A percentile compares a stretch with the other conserved stretches of the same genome.
Evolutionary conservation across 495 filamentous ascomycete genomes (phyloP).

Genomic region (Diplogelasinospora grovesii): DNA sequence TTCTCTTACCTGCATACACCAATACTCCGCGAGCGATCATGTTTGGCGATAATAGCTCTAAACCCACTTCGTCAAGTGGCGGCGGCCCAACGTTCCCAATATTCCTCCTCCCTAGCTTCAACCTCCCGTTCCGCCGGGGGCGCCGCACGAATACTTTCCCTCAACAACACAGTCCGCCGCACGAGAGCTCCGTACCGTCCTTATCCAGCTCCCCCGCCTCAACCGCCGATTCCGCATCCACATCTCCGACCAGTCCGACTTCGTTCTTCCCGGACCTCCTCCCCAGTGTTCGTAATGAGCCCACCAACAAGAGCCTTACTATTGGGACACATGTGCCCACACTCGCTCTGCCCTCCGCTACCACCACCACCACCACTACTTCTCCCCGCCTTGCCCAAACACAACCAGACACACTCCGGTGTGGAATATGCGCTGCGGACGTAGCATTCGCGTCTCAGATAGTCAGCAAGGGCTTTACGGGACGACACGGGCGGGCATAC

Average conservation of each 20-base stretch:
- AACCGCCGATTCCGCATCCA: too few relatives aligned
- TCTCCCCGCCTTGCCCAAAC: slow-evolving; percentile 23
- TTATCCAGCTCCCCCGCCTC: slow-evolving; percentile 30
- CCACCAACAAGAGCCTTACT: not conserved
- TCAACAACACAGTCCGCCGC: not conserved
- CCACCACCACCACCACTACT: too few relatives aligned
- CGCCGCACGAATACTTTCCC: slow-evolving; percentile 9
- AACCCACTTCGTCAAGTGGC: slow-evolving; percentile 6
- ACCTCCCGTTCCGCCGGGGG: slow-evolving; percentile 36
- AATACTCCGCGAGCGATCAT: slow-evolving; percentile 8
- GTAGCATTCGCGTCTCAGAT: slow-evolving; percentile 73
- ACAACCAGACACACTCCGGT: slow-evolving; percentile 54
- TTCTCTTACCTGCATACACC: not conserved
- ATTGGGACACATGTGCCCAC: too few relatives aligned
- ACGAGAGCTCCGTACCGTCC: slow-evolving; percentile 10
- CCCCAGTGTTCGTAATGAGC: not conserved
- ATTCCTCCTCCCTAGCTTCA: slow-evolving; percentile 44
- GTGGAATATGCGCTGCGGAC: slow-evolving; percentile 65
- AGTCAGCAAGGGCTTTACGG: slow-evolving; percentile 86
- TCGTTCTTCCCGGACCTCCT: slow-evolving; percentile 11
- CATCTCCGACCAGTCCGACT: slow-evolving; percentile 7
- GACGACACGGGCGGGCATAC: slow-evolving; percentile 89
- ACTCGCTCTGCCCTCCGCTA: too few relatives aligned
- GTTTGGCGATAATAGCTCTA: slow-evolving; percentile 17
- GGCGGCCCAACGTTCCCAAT: slow-evolving; percentile 40